Percentiles rank a stretch among this genome's conserved stretches.
These are phyloP conservation scores for Cladosporium sp. DNA, from an alignment of 2,329 filamentous ascomycete species.

Conservation along the genomic window DNA sequence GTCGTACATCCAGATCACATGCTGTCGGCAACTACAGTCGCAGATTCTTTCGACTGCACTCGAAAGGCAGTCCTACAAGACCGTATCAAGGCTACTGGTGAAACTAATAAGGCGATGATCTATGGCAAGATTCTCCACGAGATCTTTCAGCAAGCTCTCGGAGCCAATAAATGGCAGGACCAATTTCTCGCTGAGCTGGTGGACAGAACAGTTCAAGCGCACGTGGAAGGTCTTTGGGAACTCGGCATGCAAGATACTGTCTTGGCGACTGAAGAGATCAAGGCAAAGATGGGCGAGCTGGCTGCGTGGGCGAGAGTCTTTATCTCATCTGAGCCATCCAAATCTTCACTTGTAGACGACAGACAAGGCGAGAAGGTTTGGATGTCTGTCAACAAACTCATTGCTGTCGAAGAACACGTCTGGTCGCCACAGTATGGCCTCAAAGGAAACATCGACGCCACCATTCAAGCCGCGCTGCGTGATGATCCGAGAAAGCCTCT, in stretches of 20 bases:
- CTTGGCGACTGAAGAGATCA: constrained; percentile 72
- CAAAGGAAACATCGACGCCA: constrained; percentile 97
- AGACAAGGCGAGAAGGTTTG: constrained; percentile 69
- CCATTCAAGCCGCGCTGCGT: constrained; percentile 78
- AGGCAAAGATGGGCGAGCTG: constrained; percentile 76
- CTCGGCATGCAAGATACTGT: constrained; percentile 66
- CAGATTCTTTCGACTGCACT: constrained; percentile 91
- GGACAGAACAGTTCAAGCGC: constrained; percentile 63
- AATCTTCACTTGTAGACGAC: constrained; percentile 70
- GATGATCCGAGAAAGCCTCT: constrained; percentile 63
- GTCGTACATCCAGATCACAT: constrained; percentile 94
- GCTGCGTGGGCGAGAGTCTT: constrained; percentile 80
- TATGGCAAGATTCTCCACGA: constrained; percentile 95
- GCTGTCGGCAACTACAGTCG: constrained; percentile 88
- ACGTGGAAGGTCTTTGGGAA: constrained; percentile 84
- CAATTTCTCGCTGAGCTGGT: constrained; percentile 63
- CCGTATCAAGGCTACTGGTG: constrained; percentile 83
- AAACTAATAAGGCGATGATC: constrained; percentile 72
- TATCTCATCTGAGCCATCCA: constrained; percentile 64
- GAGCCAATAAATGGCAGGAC: constrained; percentile 74
- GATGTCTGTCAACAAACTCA: constrained; percentile 85
- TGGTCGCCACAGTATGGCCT: constrained; percentile 98
- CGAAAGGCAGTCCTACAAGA: constrained; percentile 91
- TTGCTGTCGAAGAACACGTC: constrained; percentile 95
- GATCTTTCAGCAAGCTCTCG: constrained; percentile 85